Percentiles rank a stretch among this genome's conserved stretches.
These are phyloP conservation scores for Aspergillus sp. DNA, from an alignment of 2,329 filamentous ascomycete genomes.

Conservation along the genomic window DNA sequence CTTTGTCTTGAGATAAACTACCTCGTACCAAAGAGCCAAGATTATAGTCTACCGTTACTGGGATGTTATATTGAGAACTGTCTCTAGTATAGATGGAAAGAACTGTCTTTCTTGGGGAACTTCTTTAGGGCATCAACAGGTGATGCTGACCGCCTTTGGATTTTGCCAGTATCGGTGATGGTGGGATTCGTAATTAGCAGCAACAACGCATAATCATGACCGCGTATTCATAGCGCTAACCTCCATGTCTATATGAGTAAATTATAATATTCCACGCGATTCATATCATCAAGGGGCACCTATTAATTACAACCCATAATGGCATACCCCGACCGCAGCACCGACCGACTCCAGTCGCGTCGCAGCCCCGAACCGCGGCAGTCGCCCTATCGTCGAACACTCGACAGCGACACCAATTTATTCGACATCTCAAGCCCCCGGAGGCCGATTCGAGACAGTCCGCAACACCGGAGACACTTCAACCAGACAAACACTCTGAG, in stretches of 20 bases:
- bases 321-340: slow-evolving; percentile 26
- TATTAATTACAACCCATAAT: slow-evolving; percentile 18
- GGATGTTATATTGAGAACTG: too few species aligned
- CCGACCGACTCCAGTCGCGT: slow-evolving; percentile 23
- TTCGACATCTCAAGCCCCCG: not conserved
- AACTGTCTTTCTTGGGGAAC: too few species aligned
- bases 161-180: too few species aligned
- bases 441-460: slow-evolving; percentile 18
- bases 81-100: too few species aligned
- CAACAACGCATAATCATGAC: not conserved
- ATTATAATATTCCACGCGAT: slow-evolving; percentile 1
- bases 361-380: slow-evolving; percentile 21
- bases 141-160: too few species aligned
- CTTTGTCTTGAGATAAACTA: too few species aligned
- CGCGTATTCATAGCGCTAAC: slow-evolving; percentile 3
- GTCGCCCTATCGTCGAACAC: slow-evolving; percentile 27
- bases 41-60: too few species aligned
- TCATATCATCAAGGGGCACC: not conserved
- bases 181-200: too few species aligned
- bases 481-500: slow-evolving; percentile 33
- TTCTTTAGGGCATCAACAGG: too few species aligned
- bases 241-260: slow-evolving; percentile 1
- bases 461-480: slow-evolving; percentile 26
- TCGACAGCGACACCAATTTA: slow-evolving; percentile 5
- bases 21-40: too few species aligned